These are phyloP conservation scores for Abrus precatorius DNA, from an alignment of 306 rosid species.

Conservation along the genomic window DNA sequence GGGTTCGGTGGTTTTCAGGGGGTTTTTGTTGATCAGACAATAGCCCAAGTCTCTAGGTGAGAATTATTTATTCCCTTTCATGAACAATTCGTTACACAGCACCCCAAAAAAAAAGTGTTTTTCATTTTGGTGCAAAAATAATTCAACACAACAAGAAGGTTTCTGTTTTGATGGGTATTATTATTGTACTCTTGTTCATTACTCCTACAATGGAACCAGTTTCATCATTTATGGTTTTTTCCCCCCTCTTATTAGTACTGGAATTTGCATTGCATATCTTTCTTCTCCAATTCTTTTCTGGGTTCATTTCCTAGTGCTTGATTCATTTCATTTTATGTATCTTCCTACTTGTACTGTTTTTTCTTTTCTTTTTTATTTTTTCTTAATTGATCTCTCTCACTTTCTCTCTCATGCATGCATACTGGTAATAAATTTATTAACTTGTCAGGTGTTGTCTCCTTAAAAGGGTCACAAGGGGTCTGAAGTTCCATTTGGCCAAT, in stretches of 20 bases:
- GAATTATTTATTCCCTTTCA: constrained; percentile 20
- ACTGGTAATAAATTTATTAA: constrained; percentile 23
- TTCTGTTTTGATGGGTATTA: not conserved
- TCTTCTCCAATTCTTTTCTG: constrained; percentile 32
- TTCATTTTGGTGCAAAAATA: not conserved
- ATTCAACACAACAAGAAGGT: constrained; percentile 29
- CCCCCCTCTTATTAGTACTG: not conserved
- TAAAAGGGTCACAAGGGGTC: constrained; percentile 49
- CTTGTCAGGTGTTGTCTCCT: constrained; percentile 49
- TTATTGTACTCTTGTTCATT: constrained; percentile 17
- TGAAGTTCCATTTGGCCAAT: constrained; percentile 43
- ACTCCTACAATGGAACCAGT: constrained; percentile 26
- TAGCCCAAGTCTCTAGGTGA: constrained; percentile 57
- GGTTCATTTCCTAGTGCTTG: constrained; percentile 19
- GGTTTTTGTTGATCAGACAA: constrained; percentile 66
- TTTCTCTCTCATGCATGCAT: not conserved
- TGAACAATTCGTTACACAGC: constrained; percentile 5
- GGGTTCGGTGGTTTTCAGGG: constrained; percentile 58
- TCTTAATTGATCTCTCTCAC: not conserved
- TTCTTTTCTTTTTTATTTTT: not conserved
- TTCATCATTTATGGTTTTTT: constrained; percentile 24
- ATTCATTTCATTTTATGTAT: constrained; percentile 29
- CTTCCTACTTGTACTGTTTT: not conserved
- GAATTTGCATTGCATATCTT: constrained; percentile 46
- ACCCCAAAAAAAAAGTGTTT: not conserved